phyloP scores from a whole-genome alignment of 2,329 filamentous ascomycete species.

The Hypocrella siamensis region DNA sequence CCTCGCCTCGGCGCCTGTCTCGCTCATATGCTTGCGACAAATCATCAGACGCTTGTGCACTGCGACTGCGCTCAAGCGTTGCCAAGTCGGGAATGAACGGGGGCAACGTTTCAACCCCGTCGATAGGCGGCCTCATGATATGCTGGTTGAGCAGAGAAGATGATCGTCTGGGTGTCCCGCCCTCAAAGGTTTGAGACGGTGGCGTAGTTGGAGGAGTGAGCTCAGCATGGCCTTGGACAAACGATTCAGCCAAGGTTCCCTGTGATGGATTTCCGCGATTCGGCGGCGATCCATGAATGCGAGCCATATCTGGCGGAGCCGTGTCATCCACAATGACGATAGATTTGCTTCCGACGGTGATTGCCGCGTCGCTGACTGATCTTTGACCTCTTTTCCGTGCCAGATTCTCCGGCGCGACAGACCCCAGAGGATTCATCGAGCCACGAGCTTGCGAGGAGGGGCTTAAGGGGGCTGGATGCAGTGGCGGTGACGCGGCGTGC shows the following conservation, averaged over 20 bases:
- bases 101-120: constrained; percentile 25
- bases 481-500: no score
- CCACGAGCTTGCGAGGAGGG: neutral
- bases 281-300: constrained; percentile 33
- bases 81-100: constrained; percentile 31
- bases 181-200: constrained; percentile 24
- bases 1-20: constrained; percentile 9
- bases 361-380: constrained; percentile 36
- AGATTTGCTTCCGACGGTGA: constrained; percentile 74
- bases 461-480: no score
- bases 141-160: constrained; percentile 39
- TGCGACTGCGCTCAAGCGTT: constrained; percentile 17
- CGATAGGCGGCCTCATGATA: constrained; percentile 18
- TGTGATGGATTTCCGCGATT: constrained; percentile 28
- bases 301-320: constrained; percentile 28
- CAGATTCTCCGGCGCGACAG: constrained; percentile 16
- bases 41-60: constrained; percentile 16
- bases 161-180: constrained; percentile 35
- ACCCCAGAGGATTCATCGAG: neutral
- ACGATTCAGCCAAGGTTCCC: constrained; percentile 37
- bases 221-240: constrained; percentile 31
- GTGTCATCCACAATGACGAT: constrained; percentile 76
- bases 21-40: constrained; percentile 15
- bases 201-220: constrained; percentile 48
- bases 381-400: constrained; percentile 17